A percentile compares a stretch with the other conserved stretches of the same genome.
Conservation (phyloP, 2,329 filamentous ascomycete genomes). For the Calonectria hawksworthii region DNA sequence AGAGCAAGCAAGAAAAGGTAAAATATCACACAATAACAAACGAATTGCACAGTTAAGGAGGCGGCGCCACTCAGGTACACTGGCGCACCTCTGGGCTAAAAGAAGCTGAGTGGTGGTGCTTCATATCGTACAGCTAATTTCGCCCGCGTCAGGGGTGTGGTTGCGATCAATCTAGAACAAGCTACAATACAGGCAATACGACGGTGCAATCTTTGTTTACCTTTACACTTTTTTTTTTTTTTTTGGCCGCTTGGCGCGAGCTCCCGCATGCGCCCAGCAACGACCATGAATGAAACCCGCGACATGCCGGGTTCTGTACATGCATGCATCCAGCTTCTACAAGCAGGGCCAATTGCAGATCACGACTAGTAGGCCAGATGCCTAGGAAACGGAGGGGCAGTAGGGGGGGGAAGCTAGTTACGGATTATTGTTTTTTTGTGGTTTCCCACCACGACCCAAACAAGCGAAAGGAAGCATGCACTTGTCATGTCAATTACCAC, state of each 20-base stretch:
- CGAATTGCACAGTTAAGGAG: conserved; percentile 36
- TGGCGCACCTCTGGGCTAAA: conserved; percentile 2
- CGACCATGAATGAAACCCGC: background rate
- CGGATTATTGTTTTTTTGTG: background rate
- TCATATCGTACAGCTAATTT: conserved; percentile 22
- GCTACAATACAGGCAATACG: conserved; percentile 2
- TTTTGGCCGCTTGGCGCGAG: background rate
- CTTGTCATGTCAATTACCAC: background rate
- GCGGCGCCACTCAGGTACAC: conserved; percentile 35
- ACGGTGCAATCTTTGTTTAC: conserved; percentile 13
- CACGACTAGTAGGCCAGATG: too few relatives aligned
- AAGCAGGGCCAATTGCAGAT: background rate
- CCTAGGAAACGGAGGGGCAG: background rate
- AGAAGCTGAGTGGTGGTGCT: conserved; percentile 15
- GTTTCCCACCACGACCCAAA: background rate
- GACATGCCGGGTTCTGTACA: background rate
- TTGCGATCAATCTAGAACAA: conserved; percentile 12
- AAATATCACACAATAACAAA: conserved; percentile 20
- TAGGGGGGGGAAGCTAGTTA: background rate
- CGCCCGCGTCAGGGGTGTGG: conserved; percentile 1
- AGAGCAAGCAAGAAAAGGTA: background rate
- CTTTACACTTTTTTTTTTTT: background rate
- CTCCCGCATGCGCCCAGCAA: background rate
- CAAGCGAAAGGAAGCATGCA: background rate
- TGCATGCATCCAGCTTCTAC: background rate